phyloP scores from a whole-genome alignment of 768 basidiomycete species.

The Lentinula raphanica region DNA sequence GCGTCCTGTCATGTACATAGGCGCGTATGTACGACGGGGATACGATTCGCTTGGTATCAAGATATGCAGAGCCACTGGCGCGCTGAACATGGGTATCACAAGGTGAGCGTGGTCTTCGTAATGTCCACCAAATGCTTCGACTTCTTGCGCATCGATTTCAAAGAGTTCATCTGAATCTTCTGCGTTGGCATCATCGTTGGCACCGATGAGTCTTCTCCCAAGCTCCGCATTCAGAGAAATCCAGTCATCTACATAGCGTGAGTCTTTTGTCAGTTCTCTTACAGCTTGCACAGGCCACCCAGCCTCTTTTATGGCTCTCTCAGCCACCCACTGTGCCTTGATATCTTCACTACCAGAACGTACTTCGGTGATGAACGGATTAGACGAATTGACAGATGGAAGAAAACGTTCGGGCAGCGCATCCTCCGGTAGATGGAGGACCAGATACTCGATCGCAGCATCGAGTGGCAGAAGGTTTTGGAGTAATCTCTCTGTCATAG shows the following conservation, averaged over 20 bases:
- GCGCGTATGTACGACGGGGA: conserved; percentile 45
- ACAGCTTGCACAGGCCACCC: conserved; percentile 77
- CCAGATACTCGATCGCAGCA: conserved; percentile 79
- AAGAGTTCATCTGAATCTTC: conserved; percentile 15
- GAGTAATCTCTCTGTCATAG: conserved; percentile 59
- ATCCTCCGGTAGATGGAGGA: conserved; percentile 80
- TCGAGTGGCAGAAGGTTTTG: conserved; percentile 56
- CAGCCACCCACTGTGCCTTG: conserved; percentile 73
- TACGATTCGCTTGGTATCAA: conserved; percentile 45
- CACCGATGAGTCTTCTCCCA: conserved; percentile 50
- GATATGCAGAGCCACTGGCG: conserved; percentile 63
- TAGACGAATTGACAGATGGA: conserved; percentile 58
- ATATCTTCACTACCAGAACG: conserved; percentile 61
- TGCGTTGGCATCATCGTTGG: conserved; percentile 7
- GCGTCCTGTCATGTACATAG: conserved; percentile 71
- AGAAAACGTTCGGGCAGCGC: conserved; percentile 77
- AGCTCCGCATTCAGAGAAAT: conserved; percentile 51
- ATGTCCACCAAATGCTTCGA: conserved; percentile 52
- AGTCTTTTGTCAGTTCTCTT: conserved; percentile 42
- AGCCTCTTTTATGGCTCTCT: conserved; percentile 76
- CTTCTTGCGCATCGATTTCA: conserved; percentile 38
- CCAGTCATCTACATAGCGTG: conserved; percentile 39
- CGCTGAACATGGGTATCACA: conserved; percentile 60
- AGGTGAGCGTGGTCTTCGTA: conserved; percentile 41
- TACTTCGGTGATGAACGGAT: conserved; percentile 60